Base-by-base conservation (phyloP, 1,139 yeast genomes). In the Blastobotrys indianensis region DNA sequence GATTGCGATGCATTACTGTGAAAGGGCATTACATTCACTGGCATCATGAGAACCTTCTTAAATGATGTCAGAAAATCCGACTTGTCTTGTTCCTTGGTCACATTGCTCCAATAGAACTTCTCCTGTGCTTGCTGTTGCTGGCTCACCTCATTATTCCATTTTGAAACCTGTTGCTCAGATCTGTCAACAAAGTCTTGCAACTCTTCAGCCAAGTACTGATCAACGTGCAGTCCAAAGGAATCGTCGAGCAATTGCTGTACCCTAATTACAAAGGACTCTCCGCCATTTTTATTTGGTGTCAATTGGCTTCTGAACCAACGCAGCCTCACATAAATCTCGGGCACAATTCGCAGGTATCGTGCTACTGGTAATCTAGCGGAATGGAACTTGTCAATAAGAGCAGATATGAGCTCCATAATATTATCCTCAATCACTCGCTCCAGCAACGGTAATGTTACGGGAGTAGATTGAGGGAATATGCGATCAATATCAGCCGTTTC, bases 21-120 rank as follows among this genome's bases (percentile, higher is more conserved):
- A 15, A 42, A 45, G 15, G 55, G 51, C 12, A 61, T 55, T 10
- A 54, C 63, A 12, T 57, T 55, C 9, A 64, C 69, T 1, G 72
- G 70, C 60, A 65, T 62, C 52, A 65, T 49, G 13, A 68, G 52
- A 2, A 66, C 73, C 51, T 68, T 72, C 56, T 76, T 76, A 52
- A 82, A 69, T 25, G 81, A 77, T 1, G 79, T 74, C 35, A 80
- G 70, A 54, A 80, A 72, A 45, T 73, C 73, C 32, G 67, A 61
- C 53, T 76, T 74, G 45, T 74, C 73, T 47, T 67, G 63, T 47
- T 64, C 72, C 48, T 63, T 66, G 30, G 65, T 61, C 41, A 72
- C 65, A 52, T 69, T 72, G 38, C 77, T 73, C 55, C 72, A 58
- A n/a, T 71, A 59, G 23, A 66, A 56, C 20, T 63, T 59, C 51